Evolutionary conservation across 208 protist species (phyloP), one percentile per base, ranked within the genome.

Genomic region (Crithidia bombi): DNA sequence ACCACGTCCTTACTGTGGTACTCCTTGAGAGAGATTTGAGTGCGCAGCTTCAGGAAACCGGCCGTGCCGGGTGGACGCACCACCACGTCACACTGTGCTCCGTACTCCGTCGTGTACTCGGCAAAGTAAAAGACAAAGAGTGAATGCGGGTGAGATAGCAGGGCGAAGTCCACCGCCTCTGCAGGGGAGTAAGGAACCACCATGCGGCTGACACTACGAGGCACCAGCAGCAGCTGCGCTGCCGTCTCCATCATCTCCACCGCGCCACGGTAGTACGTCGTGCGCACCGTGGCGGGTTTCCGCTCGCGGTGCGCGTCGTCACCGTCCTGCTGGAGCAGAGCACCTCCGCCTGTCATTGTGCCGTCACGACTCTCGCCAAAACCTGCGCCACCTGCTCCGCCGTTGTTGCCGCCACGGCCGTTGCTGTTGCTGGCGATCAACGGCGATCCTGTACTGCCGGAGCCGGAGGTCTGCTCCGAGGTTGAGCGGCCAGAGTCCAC

Each of bases 81-180:
- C 28, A 96, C 73, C 15, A 91, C 82, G 47, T 87, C 82, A 70
- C 90, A 93, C 56, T 79, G 69, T 7, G 71, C 63, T 33, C 86
- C 87, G 49, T 77, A 79, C 39, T 81, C 73, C 54, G 83, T 92
- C 7, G 79, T 73, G 81, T 92, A 96, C 66, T 96, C 91, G 38
- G 86, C 85, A 70, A 93, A 94, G 75, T 92, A 96, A 61, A 96
- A 96, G 55, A 96, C 87, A 79, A 96, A 96, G 5, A 88, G 91
- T 41, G 73, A 86, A 43, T 76, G 75, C 15, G 85, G 87, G 64
- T 88, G 84, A 30, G 89, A 41, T 17, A 93, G 64, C 33, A 96
- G 49, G 39, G 82, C 87, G n/a, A 96, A 74, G 57, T 96, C 91
- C 2, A 96, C 79, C 2, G 82, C 79, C 54, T 94, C 89, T 5